Percentiles rank a stretch among this genome's conserved stretches.
Evolutionary conservation across 768 basidiomycete genomes (phyloP).

Genomic region (Phanerochaete carnosa): DNA sequence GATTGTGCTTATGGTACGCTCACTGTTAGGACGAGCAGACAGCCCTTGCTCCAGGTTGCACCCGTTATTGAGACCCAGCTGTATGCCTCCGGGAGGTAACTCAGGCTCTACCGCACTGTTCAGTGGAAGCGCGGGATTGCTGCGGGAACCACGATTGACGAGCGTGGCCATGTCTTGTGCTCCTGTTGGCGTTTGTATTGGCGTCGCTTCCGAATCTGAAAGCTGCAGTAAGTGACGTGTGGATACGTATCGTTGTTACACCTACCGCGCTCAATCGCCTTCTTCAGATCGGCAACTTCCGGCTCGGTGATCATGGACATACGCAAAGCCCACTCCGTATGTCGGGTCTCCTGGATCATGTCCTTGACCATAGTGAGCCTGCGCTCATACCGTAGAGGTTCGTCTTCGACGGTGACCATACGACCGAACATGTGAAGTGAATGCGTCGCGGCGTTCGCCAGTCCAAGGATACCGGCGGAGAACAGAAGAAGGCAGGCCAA

Average conservation of each 20-base stretch:
- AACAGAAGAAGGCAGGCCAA: slow-evolving; percentile 7
- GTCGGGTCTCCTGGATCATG: not conserved
- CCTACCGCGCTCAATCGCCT: not conserved
- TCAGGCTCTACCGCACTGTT: not conserved
- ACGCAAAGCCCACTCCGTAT: slow-evolving; percentile 1
- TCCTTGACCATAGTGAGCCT: slow-evolving; percentile 5
- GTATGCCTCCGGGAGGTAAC: not conserved
- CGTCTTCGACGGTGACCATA: not conserved
- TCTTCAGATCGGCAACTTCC: not conserved
- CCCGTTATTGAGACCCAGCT: not conserved
- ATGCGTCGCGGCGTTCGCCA: slow-evolving; percentile 6
- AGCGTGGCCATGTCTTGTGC: not conserved
- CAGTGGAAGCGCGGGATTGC: not conserved
- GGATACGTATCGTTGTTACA: too few relatives aligned
- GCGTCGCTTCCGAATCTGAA: not conserved
- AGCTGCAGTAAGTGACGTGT: not conserved
- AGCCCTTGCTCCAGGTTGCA: not conserved
- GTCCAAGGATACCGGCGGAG: slow-evolving; percentile 6
- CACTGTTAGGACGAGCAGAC: too few relatives aligned
- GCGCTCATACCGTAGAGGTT: not conserved
- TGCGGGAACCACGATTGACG: not conserved
- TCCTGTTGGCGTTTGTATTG: too few relatives aligned
- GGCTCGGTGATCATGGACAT: slow-evolving; percentile 2
- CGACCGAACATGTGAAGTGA: slow-evolving; percentile 8
- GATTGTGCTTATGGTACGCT: too few relatives aligned